These are phyloP conservation scores for Quercus lobata DNA, from an alignment of 331 rosid species.

Conservation along the genomic window DNA sequence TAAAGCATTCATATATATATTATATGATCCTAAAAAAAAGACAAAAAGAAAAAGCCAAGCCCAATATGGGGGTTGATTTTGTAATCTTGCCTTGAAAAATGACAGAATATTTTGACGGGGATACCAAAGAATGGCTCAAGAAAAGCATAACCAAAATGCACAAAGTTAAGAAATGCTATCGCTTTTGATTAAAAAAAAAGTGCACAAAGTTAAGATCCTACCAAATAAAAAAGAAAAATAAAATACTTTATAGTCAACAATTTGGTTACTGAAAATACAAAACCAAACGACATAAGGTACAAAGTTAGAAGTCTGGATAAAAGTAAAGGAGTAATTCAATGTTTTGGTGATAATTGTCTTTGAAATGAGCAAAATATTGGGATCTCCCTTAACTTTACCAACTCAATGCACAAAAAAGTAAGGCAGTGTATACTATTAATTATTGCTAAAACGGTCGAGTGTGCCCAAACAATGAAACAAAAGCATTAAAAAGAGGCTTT, in stretches of 20 bases:
- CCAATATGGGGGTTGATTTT: not conserved
- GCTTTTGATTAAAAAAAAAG: too few species aligned
- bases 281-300: not conserved
- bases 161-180: not conserved
- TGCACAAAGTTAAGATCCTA: too few species aligned
- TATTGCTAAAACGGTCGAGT: constrained; percentile 19
- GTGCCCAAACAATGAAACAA: not conserved
- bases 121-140: not conserved
- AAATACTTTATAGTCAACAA: too few species aligned
- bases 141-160: not conserved
- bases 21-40: too few species aligned
- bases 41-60: too few species aligned
- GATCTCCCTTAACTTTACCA: constrained; percentile 22
- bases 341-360: constrained; percentile 24
- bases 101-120: not conserved
- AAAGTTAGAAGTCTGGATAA: not conserved
- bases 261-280: not conserved
- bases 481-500: constrained; percentile 1
- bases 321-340: not conserved
- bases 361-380: constrained; percentile 2
- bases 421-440: not conserved
- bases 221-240: too few species aligned
- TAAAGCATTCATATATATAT: too few species aligned
- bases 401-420: not conserved
- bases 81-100: not conserved